Percentiles rank a stretch among this genome's conserved stretches.
Evolutionary conservation across 129 eudicot species (phyloP).

Genomic region (Escallonia rubra): DNA sequence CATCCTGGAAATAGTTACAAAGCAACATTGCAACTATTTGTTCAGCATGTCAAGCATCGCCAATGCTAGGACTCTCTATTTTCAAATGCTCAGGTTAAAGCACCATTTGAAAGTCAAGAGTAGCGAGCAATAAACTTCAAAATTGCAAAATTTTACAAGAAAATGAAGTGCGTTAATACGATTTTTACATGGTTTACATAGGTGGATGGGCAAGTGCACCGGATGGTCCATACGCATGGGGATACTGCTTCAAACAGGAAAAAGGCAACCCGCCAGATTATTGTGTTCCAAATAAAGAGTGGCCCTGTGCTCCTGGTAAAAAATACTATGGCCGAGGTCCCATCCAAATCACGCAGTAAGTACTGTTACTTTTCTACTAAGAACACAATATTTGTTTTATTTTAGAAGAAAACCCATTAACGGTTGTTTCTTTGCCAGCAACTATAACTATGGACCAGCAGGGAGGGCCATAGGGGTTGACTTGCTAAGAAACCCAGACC

Average conservation of each 20-base stretch:
- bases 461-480: conserved; percentile 11
- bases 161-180: no score
- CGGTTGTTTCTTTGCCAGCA: not conserved
- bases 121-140: no score
- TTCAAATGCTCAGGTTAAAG: no score
- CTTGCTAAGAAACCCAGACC: conserved; percentile 25
- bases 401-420: no score
- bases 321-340: conserved; percentile 32
- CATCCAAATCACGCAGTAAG: conserved; percentile 33
- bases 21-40: no score
- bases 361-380: not conserved
- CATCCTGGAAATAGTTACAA: no score
- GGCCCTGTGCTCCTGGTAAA: conserved; percentile 31
- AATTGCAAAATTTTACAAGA: no score
- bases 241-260: conserved; percentile 50
- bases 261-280: conserved; percentile 17
- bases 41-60: no score
- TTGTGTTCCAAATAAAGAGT: conserved; percentile 21
- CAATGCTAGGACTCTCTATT: no score
- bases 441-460: conserved; percentile 29
- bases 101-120: no score
- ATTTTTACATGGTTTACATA: not conserved
- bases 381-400: no score
- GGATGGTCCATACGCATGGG: conserved; percentile 65
- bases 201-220: conserved; percentile 57